phyloP scores from a whole-genome alignment of 1,139 yeast genomes.

The Geotrichum siamense region DNA sequence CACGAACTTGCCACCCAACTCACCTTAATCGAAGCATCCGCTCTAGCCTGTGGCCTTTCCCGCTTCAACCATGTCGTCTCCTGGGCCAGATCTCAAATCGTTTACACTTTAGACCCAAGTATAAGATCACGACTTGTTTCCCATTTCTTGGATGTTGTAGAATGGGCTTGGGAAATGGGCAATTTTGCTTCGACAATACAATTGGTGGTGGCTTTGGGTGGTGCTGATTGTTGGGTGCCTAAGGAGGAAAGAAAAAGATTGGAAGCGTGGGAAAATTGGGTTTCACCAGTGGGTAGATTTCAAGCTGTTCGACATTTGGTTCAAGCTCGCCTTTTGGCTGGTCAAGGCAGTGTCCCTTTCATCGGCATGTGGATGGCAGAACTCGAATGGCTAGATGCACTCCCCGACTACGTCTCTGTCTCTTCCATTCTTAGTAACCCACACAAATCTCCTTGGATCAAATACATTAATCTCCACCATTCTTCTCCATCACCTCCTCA shows the following conservation, averaged over 20 bases:
- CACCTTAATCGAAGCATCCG: conserved; percentile 3
- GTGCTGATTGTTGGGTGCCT: neutral
- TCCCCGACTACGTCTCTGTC: neutral
- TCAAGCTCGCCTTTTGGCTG: neutral
- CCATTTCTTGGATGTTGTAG: neutral
- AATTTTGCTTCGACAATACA: neutral
- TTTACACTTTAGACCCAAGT: neutral
- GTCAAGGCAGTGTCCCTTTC: conserved; percentile 2
- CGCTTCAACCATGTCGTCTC: neutral
- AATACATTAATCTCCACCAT: no score
- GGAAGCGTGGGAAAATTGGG: neutral
- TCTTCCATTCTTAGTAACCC: neutral
- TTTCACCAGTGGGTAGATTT: neutral
- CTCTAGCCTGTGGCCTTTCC: neutral
- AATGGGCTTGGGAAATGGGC: neutral
- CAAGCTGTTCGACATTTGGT: neutral
- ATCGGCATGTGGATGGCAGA: conserved; percentile 1
- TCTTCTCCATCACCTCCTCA: no score
- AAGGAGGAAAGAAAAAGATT: neutral
- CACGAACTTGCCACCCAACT: neutral
- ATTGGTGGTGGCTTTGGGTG: conserved; percentile 3
- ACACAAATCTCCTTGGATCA: neutral
- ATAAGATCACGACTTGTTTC: neutral
- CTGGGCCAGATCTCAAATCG: conserved; percentile 1
- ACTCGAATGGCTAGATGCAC: neutral